Evolutionary conservation across 2,329 filamentous ascomycete species (phyloP).

Genomic region (Penicillium sp.): DNA sequence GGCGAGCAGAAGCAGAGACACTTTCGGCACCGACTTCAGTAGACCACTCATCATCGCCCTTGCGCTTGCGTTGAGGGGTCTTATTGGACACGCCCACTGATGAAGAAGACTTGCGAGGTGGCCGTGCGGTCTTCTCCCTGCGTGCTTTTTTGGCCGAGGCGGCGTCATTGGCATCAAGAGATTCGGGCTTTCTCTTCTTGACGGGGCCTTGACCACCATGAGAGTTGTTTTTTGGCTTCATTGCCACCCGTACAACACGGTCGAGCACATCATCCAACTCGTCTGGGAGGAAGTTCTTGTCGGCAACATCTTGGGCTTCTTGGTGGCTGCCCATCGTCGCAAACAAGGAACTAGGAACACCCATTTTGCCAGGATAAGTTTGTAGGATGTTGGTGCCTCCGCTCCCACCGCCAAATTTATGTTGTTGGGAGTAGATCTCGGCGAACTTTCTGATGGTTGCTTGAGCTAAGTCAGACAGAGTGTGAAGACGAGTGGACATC

Average conservation of each 20-base stretch:
- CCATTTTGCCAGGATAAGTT: slow-evolving; percentile 77
- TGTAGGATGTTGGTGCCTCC: slow-evolving; percentile 63
- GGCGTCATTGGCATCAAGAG: slow-evolving; percentile 27
- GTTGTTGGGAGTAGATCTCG: slow-evolving; percentile 75
- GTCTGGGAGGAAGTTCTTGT: slow-evolving; percentile 80
- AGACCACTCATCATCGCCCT: slow-evolving; percentile 42
- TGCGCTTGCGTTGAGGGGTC: slow-evolving; percentile 39
- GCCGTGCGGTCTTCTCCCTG: slow-evolving; percentile 29
- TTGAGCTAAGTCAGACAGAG: slow-evolving; percentile 84
- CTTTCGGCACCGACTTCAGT: slow-evolving; percentile 42
- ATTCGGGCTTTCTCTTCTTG: slow-evolving; percentile 47
- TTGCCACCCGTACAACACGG: slow-evolving; percentile 66
- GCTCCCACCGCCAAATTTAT: slow-evolving; percentile 44
- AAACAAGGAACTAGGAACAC: slow-evolving; percentile 78
- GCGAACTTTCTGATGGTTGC: slow-evolving; percentile 81
- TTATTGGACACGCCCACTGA: slow-evolving; percentile 28
- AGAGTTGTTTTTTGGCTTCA: slow-evolving; percentile 60
- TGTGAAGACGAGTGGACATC: slow-evolving; percentile 64
- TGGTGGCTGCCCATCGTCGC: slow-evolving; percentile 72
- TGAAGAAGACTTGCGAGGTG: slow-evolving; percentile 36
- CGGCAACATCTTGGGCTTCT: slow-evolving; percentile 79
- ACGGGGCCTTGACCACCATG: slow-evolving; percentile 20
- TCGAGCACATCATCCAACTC: slow-evolving; percentile 76
- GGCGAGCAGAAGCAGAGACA: slow-evolving; percentile 34
- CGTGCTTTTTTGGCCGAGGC: slow-evolving; percentile 31